A percentile compares a stretch with the other conserved stretches of the same genome.
These are phyloP conservation scores for Periconia macrospinosa DNA, from an alignment of 2,329 filamentous ascomycete species.

Conservation along the genomic window DNA sequence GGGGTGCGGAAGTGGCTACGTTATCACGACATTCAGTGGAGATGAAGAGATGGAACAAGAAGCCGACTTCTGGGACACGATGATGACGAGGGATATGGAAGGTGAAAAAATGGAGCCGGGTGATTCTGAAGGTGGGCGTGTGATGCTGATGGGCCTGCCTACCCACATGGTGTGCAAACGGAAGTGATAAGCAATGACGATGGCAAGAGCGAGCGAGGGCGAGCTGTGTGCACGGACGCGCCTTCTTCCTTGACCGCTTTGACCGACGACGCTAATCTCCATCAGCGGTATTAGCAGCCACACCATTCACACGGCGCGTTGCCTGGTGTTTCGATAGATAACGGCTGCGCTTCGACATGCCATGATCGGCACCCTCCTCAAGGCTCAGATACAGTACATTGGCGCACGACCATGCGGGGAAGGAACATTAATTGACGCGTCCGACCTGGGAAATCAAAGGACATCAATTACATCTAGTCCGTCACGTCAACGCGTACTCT, in stretches of 20 bases:
- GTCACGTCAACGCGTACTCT: too few species aligned
- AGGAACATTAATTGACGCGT: neutral
- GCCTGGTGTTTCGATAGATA: neutral
- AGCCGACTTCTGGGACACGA: too few species aligned
- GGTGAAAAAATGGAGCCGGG: too few species aligned
- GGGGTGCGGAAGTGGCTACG: neutral
- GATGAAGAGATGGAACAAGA: neutral
- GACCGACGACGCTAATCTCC: neutral
- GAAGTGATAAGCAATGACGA: constrained; percentile 17
- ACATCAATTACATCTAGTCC: too few species aligned
- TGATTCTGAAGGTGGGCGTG: neutral
- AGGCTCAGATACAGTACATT: too few species aligned
- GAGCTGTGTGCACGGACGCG: neutral
- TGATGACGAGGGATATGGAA: too few species aligned
- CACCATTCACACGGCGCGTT: too few species aligned
- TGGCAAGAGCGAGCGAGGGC: neutral
- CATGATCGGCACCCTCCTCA: neutral
- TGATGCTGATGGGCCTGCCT: constrained; percentile 1
- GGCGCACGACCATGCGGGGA: neutral
- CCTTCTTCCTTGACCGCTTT: neutral
- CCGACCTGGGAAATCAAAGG: too few species aligned
- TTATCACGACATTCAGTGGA: neutral
- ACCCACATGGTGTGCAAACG: constrained; percentile 1
- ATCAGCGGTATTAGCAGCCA: too few species aligned
- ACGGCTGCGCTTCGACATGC: neutral